These are phyloP conservation scores for Diaporthe eres DNA, from an alignment of 2,329 filamentous ascomycete species.

Conservation along the genomic window DNA sequence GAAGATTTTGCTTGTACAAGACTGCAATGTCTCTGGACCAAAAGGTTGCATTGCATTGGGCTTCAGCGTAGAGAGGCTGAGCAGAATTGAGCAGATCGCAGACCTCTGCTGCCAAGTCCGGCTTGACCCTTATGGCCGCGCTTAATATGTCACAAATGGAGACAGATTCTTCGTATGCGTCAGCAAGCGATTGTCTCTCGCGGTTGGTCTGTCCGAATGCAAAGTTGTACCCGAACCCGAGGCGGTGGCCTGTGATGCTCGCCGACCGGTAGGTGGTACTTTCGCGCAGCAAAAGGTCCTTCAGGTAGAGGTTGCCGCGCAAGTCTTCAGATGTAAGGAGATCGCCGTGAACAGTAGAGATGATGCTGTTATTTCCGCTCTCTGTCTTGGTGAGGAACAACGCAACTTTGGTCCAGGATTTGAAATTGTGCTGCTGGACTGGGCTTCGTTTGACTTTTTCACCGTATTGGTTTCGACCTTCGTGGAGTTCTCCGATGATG, in stretches of 20 bases:
- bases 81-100: neutral
- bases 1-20: neutral
- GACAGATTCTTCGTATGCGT: neutral
- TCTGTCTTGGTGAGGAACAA: neutral
- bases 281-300: neutral
- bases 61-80: neutral
- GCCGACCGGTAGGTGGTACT: neutral
- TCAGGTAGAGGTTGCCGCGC: neutral
- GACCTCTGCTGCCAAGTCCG: neutral
- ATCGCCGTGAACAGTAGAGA: neutral
- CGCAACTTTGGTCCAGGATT: neutral
- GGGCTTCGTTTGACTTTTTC: neutral
- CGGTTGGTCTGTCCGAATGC: neutral
- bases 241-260: neutral
- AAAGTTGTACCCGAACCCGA: neutral
- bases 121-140: neutral
- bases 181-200: neutral
- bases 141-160: neutral
- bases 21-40: neutral
- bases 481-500: neutral
- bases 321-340: neutral
- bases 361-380: neutral
- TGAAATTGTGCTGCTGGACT: neutral
- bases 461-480: neutral
- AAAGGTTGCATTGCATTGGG: fast-evolving